Evolutionary conservation across 106 monocot genomes (phyloP).

Genomic region (Chionographis japonica): DNA sequence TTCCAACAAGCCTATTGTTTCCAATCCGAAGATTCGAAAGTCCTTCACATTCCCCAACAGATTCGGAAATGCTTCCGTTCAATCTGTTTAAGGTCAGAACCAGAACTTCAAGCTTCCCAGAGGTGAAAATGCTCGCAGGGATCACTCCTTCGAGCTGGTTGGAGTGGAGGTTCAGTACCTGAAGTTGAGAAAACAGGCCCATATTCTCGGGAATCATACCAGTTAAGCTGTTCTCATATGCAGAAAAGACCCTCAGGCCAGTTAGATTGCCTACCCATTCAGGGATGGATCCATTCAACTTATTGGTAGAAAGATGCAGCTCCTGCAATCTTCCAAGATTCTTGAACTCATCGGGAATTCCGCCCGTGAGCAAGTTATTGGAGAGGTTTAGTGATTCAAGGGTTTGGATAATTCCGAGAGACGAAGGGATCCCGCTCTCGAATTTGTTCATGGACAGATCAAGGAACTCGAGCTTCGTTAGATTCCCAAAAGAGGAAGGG

Average conservation of each 20-base stretch:
- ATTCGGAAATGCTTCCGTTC: slow-evolving; percentile 49
- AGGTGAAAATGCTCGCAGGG: slow-evolving; percentile 63
- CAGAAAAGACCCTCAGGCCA: slow-evolving; percentile 52
- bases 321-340: slow-evolving; percentile 45
- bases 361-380: slow-evolving; percentile 51
- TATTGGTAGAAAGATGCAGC: slow-evolving; percentile 73
- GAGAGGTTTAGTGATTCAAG: slow-evolving; percentile 67
- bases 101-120: slow-evolving; percentile 54
- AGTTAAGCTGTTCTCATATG: slow-evolving; percentile 57
- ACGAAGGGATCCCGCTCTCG: slow-evolving; percentile 38
- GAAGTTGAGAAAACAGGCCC: slow-evolving; percentile 47
- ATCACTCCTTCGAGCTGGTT: slow-evolving; percentile 70
- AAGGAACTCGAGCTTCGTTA: slow-evolving; percentile 44
- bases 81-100: slow-evolving; percentile 63
- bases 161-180: slow-evolving; percentile 78
- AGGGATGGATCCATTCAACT: slow-evolving; percentile 49
- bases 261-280: slow-evolving; percentile 45
- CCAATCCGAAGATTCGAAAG: slow-evolving; percentile 75
- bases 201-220: slow-evolving; percentile 60
- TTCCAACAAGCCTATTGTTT: slow-evolving; percentile 51
- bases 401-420: slow-evolving; percentile 24
- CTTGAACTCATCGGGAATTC: slow-evolving; percentile 48
- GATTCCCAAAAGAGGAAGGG: slow-evolving; percentile 32
- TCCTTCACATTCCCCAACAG: slow-evolving; percentile 41
- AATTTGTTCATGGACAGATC: slow-evolving; percentile 76